Evolutionary conservation across 441 rosid species (phyloP).

Genomic region (Eutrema salsugineum): DNA sequence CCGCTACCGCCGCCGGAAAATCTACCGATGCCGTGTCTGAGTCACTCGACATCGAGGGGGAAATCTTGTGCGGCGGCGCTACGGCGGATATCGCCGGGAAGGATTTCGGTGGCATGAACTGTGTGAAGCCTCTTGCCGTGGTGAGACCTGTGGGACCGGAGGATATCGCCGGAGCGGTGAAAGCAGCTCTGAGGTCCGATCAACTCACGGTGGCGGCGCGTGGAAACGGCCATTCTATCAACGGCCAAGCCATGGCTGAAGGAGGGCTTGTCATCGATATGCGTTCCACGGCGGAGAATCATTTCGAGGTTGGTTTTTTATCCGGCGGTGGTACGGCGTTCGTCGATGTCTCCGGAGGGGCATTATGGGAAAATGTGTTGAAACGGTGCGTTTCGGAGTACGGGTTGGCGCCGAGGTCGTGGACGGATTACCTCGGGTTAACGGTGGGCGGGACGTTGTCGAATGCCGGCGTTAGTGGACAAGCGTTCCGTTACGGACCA

Average conservation of each 20-base stretch:
- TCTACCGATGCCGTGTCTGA: constrained; percentile 35
- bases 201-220: constrained; percentile 87
- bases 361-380: constrained; percentile 85
- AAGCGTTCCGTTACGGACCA: constrained; percentile 89
- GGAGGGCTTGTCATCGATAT: constrained; percentile 79
- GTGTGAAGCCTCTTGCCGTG: constrained; percentile 52
- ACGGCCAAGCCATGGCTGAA: constrained; percentile 93
- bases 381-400: constrained; percentile 47
- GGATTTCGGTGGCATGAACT: constrained; percentile 85
- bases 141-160: constrained; percentile 59
- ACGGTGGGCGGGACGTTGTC: constrained; percentile 96
- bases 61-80: constrained; percentile 30
- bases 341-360: constrained; percentile 80
- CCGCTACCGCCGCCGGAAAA: constrained; percentile 17
- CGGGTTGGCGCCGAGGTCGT: constrained; percentile 79
- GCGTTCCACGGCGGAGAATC: constrained; percentile 51
- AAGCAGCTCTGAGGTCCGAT: constrained; percentile 44
- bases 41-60: constrained; percentile 58
- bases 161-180: constrained; percentile 56
- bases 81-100: constrained; percentile 41
- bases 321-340: constrained; percentile 22
- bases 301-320: constrained; percentile 34
- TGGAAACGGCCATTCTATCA: constrained; percentile 94
- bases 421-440: constrained; percentile 84
- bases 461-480: constrained; percentile 97